phyloP scores from a whole-genome alignment of 257 asterid species.

The Petrea volubilis region DNA sequence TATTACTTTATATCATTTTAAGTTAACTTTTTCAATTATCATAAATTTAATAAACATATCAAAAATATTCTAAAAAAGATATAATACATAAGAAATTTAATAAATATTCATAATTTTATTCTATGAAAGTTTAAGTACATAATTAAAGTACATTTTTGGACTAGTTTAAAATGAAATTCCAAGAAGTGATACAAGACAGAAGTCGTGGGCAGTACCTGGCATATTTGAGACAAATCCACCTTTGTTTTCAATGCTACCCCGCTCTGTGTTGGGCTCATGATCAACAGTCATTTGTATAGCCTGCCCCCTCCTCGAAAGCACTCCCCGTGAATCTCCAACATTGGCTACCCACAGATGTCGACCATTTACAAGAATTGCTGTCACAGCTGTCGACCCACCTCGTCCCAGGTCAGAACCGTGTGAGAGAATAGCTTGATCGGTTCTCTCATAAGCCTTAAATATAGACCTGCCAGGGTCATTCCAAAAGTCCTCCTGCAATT shows the following conservation, averaged over 20 bases:
- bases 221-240: constrained; percentile 96
- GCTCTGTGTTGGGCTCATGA: constrained; percentile 89
- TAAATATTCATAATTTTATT: no score
- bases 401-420: constrained; percentile 82
- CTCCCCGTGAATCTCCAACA: constrained; percentile 96
- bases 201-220: constrained; percentile 61
- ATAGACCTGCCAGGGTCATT: constrained; percentile 64
- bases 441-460: constrained; percentile 75
- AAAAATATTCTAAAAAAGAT: no score
- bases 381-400: constrained; percentile 98
- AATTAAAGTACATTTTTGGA: no score
- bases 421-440: constrained; percentile 84
- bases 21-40: no score
- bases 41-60: no score
- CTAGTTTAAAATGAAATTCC: neutral
- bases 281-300: constrained; percentile 85
- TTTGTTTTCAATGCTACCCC: constrained; percentile 73
- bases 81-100: no score
- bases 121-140: no score
- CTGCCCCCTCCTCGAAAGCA: constrained; percentile 76
- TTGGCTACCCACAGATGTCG: constrained; percentile 82
- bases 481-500: constrained; percentile 78
- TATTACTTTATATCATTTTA: no score
- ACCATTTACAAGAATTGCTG: constrained; percentile 69
- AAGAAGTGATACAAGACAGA: neutral